phyloP scores from a whole-genome alignment of 768 basidiomycete species.

The Termitomyces sp. region DNA sequence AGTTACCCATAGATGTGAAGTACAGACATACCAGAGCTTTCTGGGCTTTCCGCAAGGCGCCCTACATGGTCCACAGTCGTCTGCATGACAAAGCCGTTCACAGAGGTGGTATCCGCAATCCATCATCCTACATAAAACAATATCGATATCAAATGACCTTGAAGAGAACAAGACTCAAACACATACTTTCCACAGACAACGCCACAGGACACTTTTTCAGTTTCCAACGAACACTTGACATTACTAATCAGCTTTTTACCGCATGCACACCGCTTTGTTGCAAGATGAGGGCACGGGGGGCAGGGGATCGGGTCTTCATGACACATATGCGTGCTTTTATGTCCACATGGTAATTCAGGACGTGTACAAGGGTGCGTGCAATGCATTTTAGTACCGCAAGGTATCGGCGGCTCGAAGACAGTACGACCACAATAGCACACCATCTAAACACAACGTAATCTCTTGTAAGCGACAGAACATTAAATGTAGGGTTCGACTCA shows the following conservation, averaged over 20 bases:
- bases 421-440: slow-evolving; percentile 85
- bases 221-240: slow-evolving; percentile 74
- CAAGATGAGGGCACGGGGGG: slow-evolving; percentile 84
- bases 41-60: slow-evolving; percentile 82
- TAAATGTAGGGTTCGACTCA: slow-evolving; percentile 21
- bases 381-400: slow-evolving; percentile 74
- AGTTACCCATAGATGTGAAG: background rate
- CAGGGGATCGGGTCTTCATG: slow-evolving; percentile 69
- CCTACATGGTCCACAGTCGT: slow-evolving; percentile 72
- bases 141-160: background rate
- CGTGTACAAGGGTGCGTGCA: slow-evolving; percentile 78
- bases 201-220: slow-evolving; percentile 81
- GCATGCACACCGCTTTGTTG: slow-evolving; percentile 79
- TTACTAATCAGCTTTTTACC: slow-evolving; percentile 80
- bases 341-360: slow-evolving; percentile 73
- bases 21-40: slow-evolving; percentile 58
- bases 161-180: background rate
- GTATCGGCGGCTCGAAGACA: slow-evolving; percentile 80
- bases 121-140: slow-evolving; percentile 41
- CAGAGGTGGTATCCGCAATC: slow-evolving; percentile 90
- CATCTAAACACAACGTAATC: slow-evolving; percentile 34
- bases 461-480: background rate
- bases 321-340: slow-evolving; percentile 73
- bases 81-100: slow-evolving; percentile 75
- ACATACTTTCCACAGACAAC: slow-evolving; percentile 69